A percentile compares a stretch with the other conserved stretches of the same genome.
Conservation (phyloP, 345 rosid species). For the Populus alba region DNA sequence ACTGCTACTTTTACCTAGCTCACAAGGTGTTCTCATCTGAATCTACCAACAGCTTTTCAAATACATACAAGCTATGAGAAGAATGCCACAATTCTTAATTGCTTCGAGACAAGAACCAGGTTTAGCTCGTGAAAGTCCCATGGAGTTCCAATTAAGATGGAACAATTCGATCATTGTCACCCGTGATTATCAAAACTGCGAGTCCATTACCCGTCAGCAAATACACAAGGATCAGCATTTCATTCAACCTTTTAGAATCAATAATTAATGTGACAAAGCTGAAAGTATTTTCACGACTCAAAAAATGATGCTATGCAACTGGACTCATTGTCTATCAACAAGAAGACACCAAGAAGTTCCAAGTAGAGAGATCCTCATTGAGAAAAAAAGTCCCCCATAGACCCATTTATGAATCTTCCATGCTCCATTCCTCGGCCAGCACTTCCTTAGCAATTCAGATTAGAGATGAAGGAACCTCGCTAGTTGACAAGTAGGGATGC, state of each 20-base stretch:
- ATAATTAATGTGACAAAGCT: neutral
- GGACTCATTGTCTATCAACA: neutral
- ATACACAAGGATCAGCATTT: constrained; percentile 10
- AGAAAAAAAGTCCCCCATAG: neutral
- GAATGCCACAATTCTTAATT: constrained; percentile 21
- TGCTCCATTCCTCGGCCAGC: neutral
- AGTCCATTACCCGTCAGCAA: neutral
- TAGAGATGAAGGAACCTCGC: neutral
- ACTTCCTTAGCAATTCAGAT: neutral
- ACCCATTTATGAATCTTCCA: neutral
- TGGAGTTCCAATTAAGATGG: constrained; percentile 77
- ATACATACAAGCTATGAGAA: neutral
- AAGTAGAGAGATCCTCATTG: neutral
- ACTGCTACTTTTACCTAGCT: neutral
- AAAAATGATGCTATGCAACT: neutral
- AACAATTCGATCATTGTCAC: constrained; percentile 76
- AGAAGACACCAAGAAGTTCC: neutral
- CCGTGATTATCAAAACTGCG: constrained; percentile 71
- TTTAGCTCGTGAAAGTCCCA: constrained; percentile 62
- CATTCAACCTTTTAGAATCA: neutral
- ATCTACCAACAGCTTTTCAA: too few relatives aligned
- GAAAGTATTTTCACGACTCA: neutral
- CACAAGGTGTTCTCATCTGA: neutral
- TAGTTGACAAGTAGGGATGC: neutral
- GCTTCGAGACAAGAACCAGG: constrained; percentile 67